Conservation (phyloP, 2,329 filamentous ascomycete genomes). For the Neospermospora avenae region DNA sequence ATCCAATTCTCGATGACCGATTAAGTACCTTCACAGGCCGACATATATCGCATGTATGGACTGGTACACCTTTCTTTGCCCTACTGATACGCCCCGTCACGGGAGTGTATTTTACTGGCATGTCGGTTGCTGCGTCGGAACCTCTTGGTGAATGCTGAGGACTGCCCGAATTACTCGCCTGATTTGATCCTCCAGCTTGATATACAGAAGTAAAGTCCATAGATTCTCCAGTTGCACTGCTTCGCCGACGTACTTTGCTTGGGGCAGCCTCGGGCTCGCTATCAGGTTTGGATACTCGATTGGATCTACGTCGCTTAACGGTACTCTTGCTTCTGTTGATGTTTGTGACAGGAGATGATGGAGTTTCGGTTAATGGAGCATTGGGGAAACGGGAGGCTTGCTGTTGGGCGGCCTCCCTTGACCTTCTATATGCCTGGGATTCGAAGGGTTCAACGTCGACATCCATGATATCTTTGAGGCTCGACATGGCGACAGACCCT, state of each 20-base stretch:
- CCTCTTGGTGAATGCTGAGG: conserved; percentile 28
- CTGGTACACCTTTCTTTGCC: conserved; percentile 37
- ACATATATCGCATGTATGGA: conserved; percentile 36
- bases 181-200: conserved; percentile 25
- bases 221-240: conserved; percentile 25
- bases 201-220: conserved; percentile 29
- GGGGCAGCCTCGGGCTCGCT: conserved; percentile 19
- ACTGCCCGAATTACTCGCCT: conserved; percentile 25
- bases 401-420: conserved; percentile 31
- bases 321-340: conserved; percentile 24
- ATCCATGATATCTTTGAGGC: conserved; percentile 38
- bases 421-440: conserved; percentile 36
- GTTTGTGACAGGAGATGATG: conserved; percentile 25
- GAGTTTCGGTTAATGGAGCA: conserved; percentile 22
- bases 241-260: conserved; percentile 23
- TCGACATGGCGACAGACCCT: conserved; percentile 33
- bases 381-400: conserved; percentile 27
- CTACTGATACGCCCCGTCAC: conserved; percentile 36
- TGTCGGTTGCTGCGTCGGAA: conserved; percentile 25
- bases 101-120: conserved; percentile 36
- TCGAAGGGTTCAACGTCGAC: conserved; percentile 37
- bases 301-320: conserved; percentile 30
- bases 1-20: background rate
- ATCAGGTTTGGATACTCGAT: conserved; percentile 26
- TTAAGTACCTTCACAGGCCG: conserved; percentile 30